Evolutionary conservation across 192 early-diverging fungal genomes (phyloP).

Genomic region (Backusella liffmaniae): DNA sequence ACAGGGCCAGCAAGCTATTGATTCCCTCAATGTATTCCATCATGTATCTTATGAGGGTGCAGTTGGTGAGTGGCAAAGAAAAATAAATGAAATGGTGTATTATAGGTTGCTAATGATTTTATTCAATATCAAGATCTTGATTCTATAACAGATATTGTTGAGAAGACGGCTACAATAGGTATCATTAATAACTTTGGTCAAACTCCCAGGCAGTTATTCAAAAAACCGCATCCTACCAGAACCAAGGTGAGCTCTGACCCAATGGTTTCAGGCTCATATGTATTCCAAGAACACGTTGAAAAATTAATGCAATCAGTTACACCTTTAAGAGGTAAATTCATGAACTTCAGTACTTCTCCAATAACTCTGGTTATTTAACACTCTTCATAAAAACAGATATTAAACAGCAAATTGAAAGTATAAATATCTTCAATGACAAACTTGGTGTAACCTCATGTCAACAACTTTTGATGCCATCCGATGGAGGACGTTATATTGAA

Average conservation of each 20-base stretch:
- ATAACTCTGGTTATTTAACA: background rate
- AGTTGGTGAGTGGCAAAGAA: slow-evolving; percentile 46
- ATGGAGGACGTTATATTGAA: slow-evolving; percentile 51
- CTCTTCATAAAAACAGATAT: slow-evolving; percentile 40
- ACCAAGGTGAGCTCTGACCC: slow-evolving; percentile 37
- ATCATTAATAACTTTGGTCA: slow-evolving; percentile 98
- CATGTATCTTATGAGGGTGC: slow-evolving; percentile 96
- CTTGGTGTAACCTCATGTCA: slow-evolving; percentile 38
- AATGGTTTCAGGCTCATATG: slow-evolving; percentile 39
- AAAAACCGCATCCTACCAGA: slow-evolving; percentile 75
- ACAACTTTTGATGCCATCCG: slow-evolving; percentile 45
- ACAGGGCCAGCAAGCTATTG: slow-evolving; percentile 79
- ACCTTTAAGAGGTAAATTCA: slow-evolving; percentile 49
- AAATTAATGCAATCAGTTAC: slow-evolving; percentile 51
- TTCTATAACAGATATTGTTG: slow-evolving; percentile 82
- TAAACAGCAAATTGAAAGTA: slow-evolving; percentile 46
- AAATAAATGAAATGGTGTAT: background rate
- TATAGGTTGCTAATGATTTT: background rate
- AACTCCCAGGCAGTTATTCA: slow-evolving; percentile 89
- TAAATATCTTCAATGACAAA: slow-evolving; percentile 46
- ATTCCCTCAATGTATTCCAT: slow-evolving; percentile 93
- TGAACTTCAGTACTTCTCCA: background rate
- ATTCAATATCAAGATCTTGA: slow-evolving; percentile 64
- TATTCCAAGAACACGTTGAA: slow-evolving; percentile 46
- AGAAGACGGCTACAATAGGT: slow-evolving; percentile 85